Conservation (phyloP, 2,329 filamentous ascomycete genomes). For the Zymoseptoria pseudotritici region DNA sequence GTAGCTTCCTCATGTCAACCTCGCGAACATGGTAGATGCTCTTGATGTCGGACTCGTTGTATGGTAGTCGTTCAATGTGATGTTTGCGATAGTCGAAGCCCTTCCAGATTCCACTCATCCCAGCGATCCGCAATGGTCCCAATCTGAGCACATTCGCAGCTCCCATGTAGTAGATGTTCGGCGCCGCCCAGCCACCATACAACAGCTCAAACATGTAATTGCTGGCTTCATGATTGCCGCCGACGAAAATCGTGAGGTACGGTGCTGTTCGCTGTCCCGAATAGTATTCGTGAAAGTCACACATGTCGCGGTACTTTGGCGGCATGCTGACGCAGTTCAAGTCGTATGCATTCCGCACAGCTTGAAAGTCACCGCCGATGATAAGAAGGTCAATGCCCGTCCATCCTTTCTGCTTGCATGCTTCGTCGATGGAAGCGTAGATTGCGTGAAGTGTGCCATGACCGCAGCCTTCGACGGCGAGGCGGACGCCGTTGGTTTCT, state of each 20-base stretch:
- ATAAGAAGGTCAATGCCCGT: slow-evolving; percentile 79
- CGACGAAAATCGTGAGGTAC: slow-evolving; percentile 85
- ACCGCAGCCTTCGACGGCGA: slow-evolving; percentile 85
- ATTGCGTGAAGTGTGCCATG: slow-evolving; percentile 90
- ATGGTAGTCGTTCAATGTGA: slow-evolving; percentile 81
- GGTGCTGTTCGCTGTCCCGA: slow-evolving; percentile 69
- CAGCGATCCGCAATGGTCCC: slow-evolving; percentile 79
- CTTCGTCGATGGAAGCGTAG: slow-evolving; percentile 66
- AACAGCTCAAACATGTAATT: slow-evolving; percentile 87
- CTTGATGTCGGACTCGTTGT: slow-evolving; percentile 66
- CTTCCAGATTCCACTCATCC: slow-evolving; percentile 92
- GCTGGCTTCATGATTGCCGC: slow-evolving; percentile 91
- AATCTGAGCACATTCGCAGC: slow-evolving; percentile 81
- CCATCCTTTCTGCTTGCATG: slow-evolving; percentile 68
- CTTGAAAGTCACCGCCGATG: slow-evolving; percentile 93
- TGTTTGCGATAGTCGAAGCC: slow-evolving; percentile 75
- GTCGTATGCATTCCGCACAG: slow-evolving; percentile 81
- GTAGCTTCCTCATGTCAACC: slow-evolving; percentile 80
- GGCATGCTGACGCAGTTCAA: slow-evolving; percentile 85
- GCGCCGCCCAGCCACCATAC: slow-evolving; percentile 94
- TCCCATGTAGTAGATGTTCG: slow-evolving; percentile 95
- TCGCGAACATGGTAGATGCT: slow-evolving; percentile 87
- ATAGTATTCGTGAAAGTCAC: slow-evolving; percentile 94
- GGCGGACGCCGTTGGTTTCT: slow-evolving; percentile 44
- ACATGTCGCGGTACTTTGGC: slow-evolving; percentile 75